These are phyloP conservation scores for Blastocystis sp. DNA, from an alignment of 352 stramenopile genomes.

Conservation along the genomic window DNA sequence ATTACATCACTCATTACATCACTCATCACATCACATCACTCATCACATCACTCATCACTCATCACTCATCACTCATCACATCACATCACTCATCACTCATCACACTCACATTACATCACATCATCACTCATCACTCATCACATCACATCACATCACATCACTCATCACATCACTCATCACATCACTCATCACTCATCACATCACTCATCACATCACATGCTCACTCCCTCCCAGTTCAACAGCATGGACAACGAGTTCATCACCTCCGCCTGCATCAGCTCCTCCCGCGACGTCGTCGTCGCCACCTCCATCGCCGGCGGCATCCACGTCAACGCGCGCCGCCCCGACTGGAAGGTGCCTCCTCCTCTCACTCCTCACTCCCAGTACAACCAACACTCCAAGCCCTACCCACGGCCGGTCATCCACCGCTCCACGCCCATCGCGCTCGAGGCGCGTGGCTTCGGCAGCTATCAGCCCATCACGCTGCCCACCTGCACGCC, in stretches of 20 bases:
- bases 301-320: conserved; percentile 23
- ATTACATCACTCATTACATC: too few relatives aligned
- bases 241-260: conserved; percentile 38
- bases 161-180: not conserved
- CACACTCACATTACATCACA: too few relatives aligned
- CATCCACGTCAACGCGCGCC: conserved; percentile 18
- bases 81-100: too few relatives aligned
- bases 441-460: conserved; percentile 7
- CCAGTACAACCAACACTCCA: conserved; percentile 24
- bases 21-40: too few relatives aligned
- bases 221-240: not conserved
- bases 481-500: not conserved
- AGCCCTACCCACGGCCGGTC: not conserved
- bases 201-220: not conserved
- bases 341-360: conserved; percentile 7
- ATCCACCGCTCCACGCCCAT: not conserved
- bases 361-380: not conserved
- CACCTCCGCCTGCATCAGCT: not conserved
- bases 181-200: not conserved
- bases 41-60: too few relatives aligned
- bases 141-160: too few relatives aligned
- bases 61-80: too few relatives aligned
- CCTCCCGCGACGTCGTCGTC: not conserved
- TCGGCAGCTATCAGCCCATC: not conserved
- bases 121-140: too few relatives aligned